Base-by-base conservation (phyloP, 495 filamentous ascomycete species). In the Choiromyces venosus region DNA sequence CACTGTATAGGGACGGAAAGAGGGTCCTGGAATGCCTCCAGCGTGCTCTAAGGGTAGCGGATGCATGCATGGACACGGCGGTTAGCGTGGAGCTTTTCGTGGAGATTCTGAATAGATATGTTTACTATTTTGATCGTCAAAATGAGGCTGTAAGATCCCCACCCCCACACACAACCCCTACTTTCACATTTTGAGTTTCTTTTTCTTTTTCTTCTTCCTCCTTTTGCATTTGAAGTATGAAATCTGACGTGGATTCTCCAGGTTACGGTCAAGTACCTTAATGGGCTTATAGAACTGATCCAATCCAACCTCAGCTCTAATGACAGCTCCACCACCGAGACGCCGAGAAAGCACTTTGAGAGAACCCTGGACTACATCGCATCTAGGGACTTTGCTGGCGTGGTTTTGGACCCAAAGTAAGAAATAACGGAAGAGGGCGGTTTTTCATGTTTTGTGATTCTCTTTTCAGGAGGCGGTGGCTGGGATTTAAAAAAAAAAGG, bases 41-140 rank as follows among this genome's bases (percentile, higher is more conserved):
- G 82, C 91, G 95, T 71, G 96, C 95, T 29, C 89, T 98, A 33
- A 91, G 95, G 67, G 95, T 99, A 10, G 95, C 95, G 2, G 95
- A 99, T 83, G 95, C 95, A 8, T 99, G 95, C 84, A 99, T 99
- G 95, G 95, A 99, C 83, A 94, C 93, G n/a, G 93, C 93, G 12
- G 96, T 97, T 3, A 97, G 93, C 4, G 93, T 98, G 36, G 95
- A 99, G 83, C 86, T 99, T 56, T 99, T 99, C 80, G 95, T 99
- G 67, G 95, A 99, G 84, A 98, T 99, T 74, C 85, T 99, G 73
- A 97, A 98, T 81, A 88, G 95, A 81, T 99, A 98, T 83, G 95
- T 98, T 68, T 99, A 99, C 82, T 98, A 97, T 83, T 99, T 97
- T 83, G 95, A 99, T 83, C 93, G 98, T 79, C 93, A 96, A 83